Evolutionary conservation across 2,329 filamentous ascomycete genomes (phyloP).

Genomic region (Clarireedia hainanense): DNA sequence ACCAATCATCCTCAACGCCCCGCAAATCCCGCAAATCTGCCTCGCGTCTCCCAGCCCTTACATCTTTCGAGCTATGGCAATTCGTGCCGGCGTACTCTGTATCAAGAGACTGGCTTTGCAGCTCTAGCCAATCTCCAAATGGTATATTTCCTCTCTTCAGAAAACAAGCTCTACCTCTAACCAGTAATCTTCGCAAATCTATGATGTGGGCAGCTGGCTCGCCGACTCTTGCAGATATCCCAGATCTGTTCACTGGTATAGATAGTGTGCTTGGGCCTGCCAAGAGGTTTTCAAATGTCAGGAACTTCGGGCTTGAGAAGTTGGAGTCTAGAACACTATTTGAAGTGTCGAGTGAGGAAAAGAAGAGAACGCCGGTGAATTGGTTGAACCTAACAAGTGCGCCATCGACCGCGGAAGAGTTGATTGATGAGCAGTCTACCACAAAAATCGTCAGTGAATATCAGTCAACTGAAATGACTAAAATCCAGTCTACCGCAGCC

Average conservation of each 20-base stretch:
- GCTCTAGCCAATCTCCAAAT: not conserved
- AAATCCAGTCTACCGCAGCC: too few relatives aligned
- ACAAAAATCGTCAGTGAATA: too few relatives aligned
- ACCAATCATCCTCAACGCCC: not conserved
- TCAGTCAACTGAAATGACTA: too few relatives aligned
- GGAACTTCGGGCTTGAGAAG: not conserved
- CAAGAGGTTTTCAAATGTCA: not conserved
- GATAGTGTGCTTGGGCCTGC: not conserved
- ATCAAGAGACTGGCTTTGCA: slow-evolving; percentile 1
- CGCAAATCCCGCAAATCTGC: too few relatives aligned
- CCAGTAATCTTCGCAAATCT: not conserved
- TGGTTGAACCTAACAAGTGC: not conserved
- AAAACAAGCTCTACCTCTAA: not conserved
- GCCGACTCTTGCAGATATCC: not conserved
- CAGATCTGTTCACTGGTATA: not conserved
- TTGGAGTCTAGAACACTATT: not conserved
- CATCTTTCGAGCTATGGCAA: slow-evolving; percentile 2
- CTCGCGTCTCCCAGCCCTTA: not conserved
- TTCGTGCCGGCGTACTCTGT: too few relatives aligned
- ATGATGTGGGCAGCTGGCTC: not conserved
- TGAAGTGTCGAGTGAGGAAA: not conserved
- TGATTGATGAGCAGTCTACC: not conserved
- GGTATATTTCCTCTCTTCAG: not conserved
- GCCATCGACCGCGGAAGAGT: not conserved
- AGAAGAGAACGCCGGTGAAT: not conserved